A percentile compares a stretch with the other conserved stretches of the same genome.
These are phyloP conservation scores for Musa beccarii DNA, from an alignment of 176 grass and related monocot genomes.

Conservation along the genomic window DNA sequence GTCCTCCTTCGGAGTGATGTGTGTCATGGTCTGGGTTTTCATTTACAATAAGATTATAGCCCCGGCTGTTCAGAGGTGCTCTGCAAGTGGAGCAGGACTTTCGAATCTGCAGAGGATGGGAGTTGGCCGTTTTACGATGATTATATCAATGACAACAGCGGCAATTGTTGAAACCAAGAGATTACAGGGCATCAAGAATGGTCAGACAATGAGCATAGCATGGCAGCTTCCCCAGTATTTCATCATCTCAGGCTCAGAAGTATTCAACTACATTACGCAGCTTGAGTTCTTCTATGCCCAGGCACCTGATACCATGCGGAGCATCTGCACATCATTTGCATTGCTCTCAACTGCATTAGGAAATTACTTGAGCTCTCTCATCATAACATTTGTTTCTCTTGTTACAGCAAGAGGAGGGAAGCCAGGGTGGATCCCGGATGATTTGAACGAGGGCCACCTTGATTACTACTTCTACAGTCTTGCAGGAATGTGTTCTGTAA, in stretches of 20 bases:
- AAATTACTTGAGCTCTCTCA: constrained; percentile 54
- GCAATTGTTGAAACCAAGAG: constrained; percentile 47
- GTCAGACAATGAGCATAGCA: constrained; percentile 34
- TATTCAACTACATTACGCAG: constrained; percentile 65
- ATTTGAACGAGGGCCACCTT: constrained; percentile 14
- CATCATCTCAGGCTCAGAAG: constrained; percentile 50
- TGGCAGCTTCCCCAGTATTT: constrained; percentile 72
- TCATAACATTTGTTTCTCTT: constrained; percentile 42
- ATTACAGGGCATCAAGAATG: constrained; percentile 17
- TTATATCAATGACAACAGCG: constrained; percentile 39
- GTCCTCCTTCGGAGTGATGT: constrained; percentile 6
- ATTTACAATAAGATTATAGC: constrained; percentile 5
- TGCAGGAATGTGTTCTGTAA: neutral
- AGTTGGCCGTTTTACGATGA: constrained; percentile 57
- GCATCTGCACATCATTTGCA: constrained; percentile 67
- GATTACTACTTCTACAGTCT: constrained; percentile 17
- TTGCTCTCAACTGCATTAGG: constrained; percentile 64
- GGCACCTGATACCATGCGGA: constrained; percentile 61
- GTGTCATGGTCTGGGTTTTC: constrained; percentile 18
- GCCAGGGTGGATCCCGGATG: constrained; percentile 31
- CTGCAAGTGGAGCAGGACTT: constrained; percentile 13
- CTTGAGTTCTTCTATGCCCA: constrained; percentile 87
- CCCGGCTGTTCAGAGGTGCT: neutral
- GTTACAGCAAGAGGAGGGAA: constrained; percentile 8
- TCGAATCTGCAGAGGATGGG: constrained; percentile 76